Evolutionary conservation across 2,329 filamentous ascomycete genomes (phyloP).

Genomic region (Exophiala sp.): DNA sequence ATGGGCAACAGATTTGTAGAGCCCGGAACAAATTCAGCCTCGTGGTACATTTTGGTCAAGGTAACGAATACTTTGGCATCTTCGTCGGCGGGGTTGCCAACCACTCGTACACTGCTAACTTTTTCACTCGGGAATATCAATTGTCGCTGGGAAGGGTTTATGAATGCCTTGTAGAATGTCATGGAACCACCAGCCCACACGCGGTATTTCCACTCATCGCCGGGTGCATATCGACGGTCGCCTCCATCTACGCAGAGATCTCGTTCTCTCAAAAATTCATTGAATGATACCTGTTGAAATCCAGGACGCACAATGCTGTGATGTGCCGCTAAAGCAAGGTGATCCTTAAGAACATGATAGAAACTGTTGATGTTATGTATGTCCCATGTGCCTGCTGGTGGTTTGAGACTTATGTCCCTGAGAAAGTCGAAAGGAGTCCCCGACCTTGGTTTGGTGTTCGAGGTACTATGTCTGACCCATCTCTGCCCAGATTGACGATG

Average conservation of each 20-base stretch:
- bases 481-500: no score
- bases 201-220: conserved; percentile 66
- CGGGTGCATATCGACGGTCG: conserved; percentile 71
- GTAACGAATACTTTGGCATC: conserved; percentile 54
- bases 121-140: conserved; percentile 45
- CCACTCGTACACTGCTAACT: conserved; percentile 48
- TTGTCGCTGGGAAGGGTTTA: conserved; percentile 27
- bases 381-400: background rate
- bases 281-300: conserved; percentile 86
- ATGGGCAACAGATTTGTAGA: background rate
- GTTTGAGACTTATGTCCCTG: background rate
- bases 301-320: conserved; percentile 51
- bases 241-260: conserved; percentile 77
- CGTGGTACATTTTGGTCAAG: conserved; percentile 34
- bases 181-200: conserved; percentile 87
- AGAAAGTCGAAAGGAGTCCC: background rate
- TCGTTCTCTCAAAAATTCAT: conserved; percentile 56
- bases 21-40: conserved; percentile 35
- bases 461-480: no score
- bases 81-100: conserved; percentile 48
- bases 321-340: conserved; percentile 18
- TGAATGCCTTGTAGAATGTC: conserved; percentile 43
- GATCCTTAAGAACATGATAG: conserved; percentile 1
- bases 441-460: no score
- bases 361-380: conserved; percentile 3